Evolutionary conservation across 2,329 filamentous ascomycete species (phyloP).

Genomic region (Aspergillus thermomutatus): DNA sequence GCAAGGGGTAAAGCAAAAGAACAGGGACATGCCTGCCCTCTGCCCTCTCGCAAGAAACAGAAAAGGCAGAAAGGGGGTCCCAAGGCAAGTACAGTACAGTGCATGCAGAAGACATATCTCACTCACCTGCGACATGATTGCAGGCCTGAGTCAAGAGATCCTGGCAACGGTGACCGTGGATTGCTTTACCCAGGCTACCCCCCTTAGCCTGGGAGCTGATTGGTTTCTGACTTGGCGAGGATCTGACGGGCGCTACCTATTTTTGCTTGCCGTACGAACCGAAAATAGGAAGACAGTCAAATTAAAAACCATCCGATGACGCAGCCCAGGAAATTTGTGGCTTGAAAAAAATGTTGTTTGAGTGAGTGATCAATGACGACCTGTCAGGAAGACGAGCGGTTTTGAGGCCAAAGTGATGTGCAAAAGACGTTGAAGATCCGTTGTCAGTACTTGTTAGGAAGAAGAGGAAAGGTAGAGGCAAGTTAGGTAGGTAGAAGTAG

Average conservation of each 20-base stretch:
- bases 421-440: neutral
- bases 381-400: neutral
- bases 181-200: neutral
- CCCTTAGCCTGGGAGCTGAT: neutral
- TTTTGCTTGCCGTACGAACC: neutral
- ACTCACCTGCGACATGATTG: constrained; percentile 3
- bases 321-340: neutral
- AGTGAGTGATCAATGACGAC: neutral
- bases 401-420: neutral
- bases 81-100: constrained; percentile 3
- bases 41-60: neutral
- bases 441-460: neutral
- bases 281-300: neutral
- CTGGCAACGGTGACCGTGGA: neutral
- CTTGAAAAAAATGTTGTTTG: neutral
- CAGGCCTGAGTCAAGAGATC: neutral
- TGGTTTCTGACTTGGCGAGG: constrained; percentile 2
- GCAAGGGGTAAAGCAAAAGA: neutral
- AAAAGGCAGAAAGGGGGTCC: neutral
- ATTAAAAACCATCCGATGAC: neutral
- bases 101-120: neutral
- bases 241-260: constrained; percentile 3
- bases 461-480: neutral
- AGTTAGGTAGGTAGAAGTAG: neutral
- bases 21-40: neutral